Evolutionary conservation across 192 early-diverging fungal species (phyloP), one percentile per base, ranked within the genome.

Genomic region (Coemansia sp.): DNA sequence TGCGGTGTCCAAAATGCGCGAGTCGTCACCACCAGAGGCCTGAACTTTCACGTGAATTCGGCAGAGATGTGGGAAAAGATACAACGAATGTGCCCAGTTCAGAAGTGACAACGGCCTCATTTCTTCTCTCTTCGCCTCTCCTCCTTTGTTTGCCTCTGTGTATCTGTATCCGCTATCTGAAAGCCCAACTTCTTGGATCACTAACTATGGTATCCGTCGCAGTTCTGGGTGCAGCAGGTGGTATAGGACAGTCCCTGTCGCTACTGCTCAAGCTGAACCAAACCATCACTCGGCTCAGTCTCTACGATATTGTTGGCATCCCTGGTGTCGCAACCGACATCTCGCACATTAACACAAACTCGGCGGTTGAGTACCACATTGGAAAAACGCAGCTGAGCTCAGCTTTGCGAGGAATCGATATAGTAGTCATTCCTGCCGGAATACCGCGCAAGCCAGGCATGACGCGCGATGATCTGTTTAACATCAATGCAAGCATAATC

Each of bases 371-470:
- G 56, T 19, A 41, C 38, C 23, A 41, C 21, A 25, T 38, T 58
- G 56, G 56, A 21, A 16, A 32, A 4, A 84, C 85, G 44, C 92
- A 92, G 21, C 87, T 95, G 73, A 83, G 85, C 56, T 79, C 71
- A 23, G 90, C 94, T 7, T 74, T 96, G 34, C 73, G 75, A 56
- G 88, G 78, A 49, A 78, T 89, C 25, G 81, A 87, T 51, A 71
- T 93, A 44, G 90, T 98, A 61, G 89, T 98, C 56, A 97, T 98
- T 73, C 95, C 96, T 24, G 96, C 94, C 55, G 94, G 96, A 78
- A 89, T 98, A n/a, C 94, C 96, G 61, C 89, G 96, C 75, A 98
- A 98, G 89, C 94, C 94, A 60, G 96, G 94, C 56, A 98, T 98
- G 96, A 93, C 94, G 70, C 91, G 96, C 74, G 94, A 98, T 73